Conservation (phyloP, 2,329 filamentous ascomycete genomes). For the Exophiala mesophila region DNA sequence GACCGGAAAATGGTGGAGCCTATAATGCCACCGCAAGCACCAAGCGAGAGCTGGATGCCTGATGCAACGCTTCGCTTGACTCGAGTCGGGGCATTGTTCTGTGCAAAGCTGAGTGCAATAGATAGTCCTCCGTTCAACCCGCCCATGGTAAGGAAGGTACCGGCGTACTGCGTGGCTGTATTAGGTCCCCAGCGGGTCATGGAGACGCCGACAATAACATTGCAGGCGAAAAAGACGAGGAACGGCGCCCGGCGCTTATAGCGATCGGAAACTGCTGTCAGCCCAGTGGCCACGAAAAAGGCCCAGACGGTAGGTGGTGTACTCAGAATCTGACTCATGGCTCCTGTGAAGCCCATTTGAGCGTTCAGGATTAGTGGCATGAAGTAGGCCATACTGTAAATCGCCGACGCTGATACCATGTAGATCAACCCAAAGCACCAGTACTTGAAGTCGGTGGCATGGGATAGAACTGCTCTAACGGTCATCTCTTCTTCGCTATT, state of each 20-base stretch:
- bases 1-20: background rate
- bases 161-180: too few species aligned
- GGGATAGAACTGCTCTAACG: constrained; percentile 28
- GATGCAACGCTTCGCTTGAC: too few species aligned
- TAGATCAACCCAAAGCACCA: constrained; percentile 1
- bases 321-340: constrained; percentile 42
- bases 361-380: constrained; percentile 66
- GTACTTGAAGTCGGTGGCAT: constrained; percentile 21
- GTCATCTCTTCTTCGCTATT: constrained; percentile 38
- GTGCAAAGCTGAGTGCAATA: too few species aligned
- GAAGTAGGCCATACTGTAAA: constrained; percentile 63
- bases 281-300: constrained; percentile 33
- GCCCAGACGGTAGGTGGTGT: constrained; percentile 44
- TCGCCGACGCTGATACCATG: constrained; percentile 36
- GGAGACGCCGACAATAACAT: too few species aligned
- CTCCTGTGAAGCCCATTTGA: constrained; percentile 47
- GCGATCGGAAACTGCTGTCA: constrained; percentile 19
- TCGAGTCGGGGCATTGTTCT: too few species aligned
- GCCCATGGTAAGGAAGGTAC: too few species aligned
- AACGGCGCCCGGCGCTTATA: too few species aligned
- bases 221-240: background rate
- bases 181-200: background rate
- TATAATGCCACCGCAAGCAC: too few species aligned
- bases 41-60: too few species aligned
- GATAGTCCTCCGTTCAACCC: too few species aligned